Percentiles rank a stretch among this genome's conserved stretches.
Evolutionary conservation across 2,329 filamentous ascomycete genomes (phyloP).

Genomic region (Macrophomina pseudophaseolina): DNA sequence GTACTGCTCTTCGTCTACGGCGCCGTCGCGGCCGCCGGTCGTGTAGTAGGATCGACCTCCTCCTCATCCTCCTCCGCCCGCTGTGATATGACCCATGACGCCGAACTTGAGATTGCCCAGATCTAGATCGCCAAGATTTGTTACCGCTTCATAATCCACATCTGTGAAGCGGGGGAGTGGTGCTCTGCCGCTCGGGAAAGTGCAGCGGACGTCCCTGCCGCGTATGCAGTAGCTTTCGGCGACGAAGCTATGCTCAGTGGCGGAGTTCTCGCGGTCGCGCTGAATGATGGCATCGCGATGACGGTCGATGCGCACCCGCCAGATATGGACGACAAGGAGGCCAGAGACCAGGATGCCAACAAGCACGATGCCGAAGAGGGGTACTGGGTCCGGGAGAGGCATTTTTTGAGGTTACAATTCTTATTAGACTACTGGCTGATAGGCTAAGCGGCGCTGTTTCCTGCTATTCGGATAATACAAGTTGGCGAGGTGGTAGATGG

Average conservation of each 20-base stretch:
- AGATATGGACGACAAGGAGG: constrained; percentile 1
- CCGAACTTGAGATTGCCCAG: not conserved
- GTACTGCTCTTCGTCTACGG: not conserved
- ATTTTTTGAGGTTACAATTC: not conserved
- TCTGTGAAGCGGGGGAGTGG: not conserved
- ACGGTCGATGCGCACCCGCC: not conserved
- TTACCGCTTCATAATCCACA: not conserved
- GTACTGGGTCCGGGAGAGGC: not conserved
- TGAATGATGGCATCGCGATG: not conserved
- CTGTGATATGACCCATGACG: not conserved
- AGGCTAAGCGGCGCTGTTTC: no score
- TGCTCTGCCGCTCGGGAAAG: not conserved
- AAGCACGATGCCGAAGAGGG: not conserved
- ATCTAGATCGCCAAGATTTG: not conserved
- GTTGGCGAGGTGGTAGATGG: no score
- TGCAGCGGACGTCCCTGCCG: not conserved
- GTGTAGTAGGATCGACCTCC: not conserved
- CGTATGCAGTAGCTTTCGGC: not conserved
- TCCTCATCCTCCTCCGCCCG: not conserved
- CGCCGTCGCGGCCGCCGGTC: not conserved
- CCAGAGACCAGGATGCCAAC: not conserved
- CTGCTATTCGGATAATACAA: no score
- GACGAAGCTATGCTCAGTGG: not conserved
- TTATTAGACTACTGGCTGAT: not conserved
- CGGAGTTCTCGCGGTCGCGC: not conserved